Conservation (phyloP, 2,329 filamentous ascomycete species). For the Trichoderma hamatum region DNA sequence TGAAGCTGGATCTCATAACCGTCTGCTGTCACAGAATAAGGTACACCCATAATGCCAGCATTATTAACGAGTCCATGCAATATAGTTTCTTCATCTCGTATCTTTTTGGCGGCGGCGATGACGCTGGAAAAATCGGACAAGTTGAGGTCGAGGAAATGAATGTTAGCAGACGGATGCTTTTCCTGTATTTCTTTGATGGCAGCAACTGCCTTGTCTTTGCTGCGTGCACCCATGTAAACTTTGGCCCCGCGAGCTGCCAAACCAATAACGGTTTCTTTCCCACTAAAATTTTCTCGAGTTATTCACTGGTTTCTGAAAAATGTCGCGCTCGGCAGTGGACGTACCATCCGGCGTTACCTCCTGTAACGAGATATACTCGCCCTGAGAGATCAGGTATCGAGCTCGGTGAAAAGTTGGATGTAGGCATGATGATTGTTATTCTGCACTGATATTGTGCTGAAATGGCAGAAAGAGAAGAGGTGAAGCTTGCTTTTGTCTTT, state of each 20-base stretch:
- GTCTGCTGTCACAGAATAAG: constrained; percentile 37
- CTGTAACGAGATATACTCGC: constrained; percentile 50
- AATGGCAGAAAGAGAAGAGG: neutral
- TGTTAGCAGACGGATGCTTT: constrained; percentile 36
- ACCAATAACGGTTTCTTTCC: constrained; percentile 42
- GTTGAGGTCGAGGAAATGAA: constrained; percentile 43
- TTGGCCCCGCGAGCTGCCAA: constrained; percentile 44
- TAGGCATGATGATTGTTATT: constrained; percentile 24
- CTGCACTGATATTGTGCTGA: neutral
- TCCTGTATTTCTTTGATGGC: constrained; percentile 41
- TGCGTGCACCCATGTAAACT: constrained; percentile 47
- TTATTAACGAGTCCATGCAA: constrained; percentile 47
- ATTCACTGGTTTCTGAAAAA: neutral
- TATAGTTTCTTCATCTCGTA: constrained; percentile 36
- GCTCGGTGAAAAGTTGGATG: constrained; percentile 42
- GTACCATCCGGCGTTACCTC: constrained; percentile 50
- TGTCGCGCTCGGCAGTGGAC: constrained; percentile 27
- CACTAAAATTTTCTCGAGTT: constrained; percentile 29
- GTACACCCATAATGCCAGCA: constrained; percentile 45
- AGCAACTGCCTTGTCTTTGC: constrained; percentile 38
- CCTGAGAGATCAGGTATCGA: constrained; percentile 47
- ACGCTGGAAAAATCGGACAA: constrained; percentile 42
- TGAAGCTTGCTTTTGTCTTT: neutral
- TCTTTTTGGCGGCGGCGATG: constrained; percentile 39
- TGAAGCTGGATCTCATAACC: constrained; percentile 44